Evolutionary conservation across 805 yeast genomes (phyloP), one percentile per base, ranked within the genome.

Genomic region (Ogataea ganodermae): DNA sequence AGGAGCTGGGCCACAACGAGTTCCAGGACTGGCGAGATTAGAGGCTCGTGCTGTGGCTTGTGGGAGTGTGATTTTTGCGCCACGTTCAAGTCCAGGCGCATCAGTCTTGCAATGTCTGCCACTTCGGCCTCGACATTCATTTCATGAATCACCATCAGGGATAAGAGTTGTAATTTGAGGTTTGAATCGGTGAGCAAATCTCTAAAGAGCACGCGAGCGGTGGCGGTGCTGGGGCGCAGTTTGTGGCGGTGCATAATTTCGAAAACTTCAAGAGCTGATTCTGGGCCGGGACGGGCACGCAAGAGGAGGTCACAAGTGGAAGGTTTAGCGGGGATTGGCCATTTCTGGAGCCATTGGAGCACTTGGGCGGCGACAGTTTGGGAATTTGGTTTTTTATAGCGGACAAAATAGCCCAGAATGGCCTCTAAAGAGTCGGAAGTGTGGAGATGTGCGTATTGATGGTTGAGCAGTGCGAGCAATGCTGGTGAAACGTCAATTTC

Each of bases 381-480:
- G 7, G 28, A 24, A 9, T 36, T 18, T 43, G 9, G 10, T 47
- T 32, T 10, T 22, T 13, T 8, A 45, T 28, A 4, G 37, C 42
- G 28, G 12, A 48, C 27, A 36, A 49, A 53, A 38, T 37, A 50
- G 8, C 30, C 17, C 20, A 49, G 18, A 13, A 56, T 42, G n/a
- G 35, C n/a, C 21, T 53, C 50, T 22, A 56, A 40, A 10, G 50
- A 33, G n/a, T 39, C 32, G 22, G 31, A 13, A 16, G 43, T 14
- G 30, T 38, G 39, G 10, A 39, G 21, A 20, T 35, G 32, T 21
- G 42, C 50, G 42, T 23, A 38, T 33, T 31, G 24, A 32, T 27
- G 27, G 33, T 30, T 13, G 32, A 39, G n/a, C 12, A 42, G 44
- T 13, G n/a, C 9, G 13, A 28, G 13, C 24, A 35, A 16, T 17